Evolutionary conservation across 495 filamentous ascomycete species (phyloP).

Genomic region (Aspergillus homomorphus): DNA sequence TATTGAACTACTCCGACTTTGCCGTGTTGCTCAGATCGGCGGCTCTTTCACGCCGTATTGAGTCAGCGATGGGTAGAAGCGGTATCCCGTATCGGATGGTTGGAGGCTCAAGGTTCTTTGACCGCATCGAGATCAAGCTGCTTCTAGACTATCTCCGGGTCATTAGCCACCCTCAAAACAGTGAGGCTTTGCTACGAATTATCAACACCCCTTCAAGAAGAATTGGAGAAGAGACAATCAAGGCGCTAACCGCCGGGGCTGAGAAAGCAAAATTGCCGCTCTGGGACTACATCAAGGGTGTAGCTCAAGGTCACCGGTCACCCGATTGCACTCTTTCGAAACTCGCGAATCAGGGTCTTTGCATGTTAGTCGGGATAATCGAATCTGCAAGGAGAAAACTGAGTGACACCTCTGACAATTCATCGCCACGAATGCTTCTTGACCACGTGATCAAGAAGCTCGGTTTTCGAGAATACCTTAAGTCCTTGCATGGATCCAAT

Average conservation of each 20-base stretch:
- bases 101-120: constrained; percentile 88
- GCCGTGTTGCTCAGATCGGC: constrained; percentile 86
- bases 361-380: constrained; percentile 59
- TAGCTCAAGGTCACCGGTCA: constrained; percentile 65
- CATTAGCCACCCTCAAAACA: constrained; percentile 80
- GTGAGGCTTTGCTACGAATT: constrained; percentile 80
- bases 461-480: constrained; percentile 69
- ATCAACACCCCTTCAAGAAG: constrained; percentile 81
- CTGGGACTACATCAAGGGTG: constrained; percentile 68
- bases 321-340: constrained; percentile 67
- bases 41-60: constrained; percentile 77
- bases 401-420: constrained; percentile 41
- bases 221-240: constrained; percentile 79
- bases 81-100: constrained; percentile 95
- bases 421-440: constrained; percentile 66
- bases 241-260: constrained; percentile 70
- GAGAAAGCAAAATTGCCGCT: constrained; percentile 61
- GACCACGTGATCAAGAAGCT: constrained; percentile 71
- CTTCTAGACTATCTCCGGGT: constrained; percentile 87
- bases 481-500: constrained; percentile 66
- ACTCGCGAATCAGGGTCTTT: constrained; percentile 62
- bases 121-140: constrained; percentile 85
- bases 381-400: constrained; percentile 59
- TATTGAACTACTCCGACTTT: constrained; percentile 73
- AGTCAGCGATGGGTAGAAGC: constrained; percentile 76